These are phyloP conservation scores for Fusarium nematophilum DNA, from an alignment of 2,329 filamentous ascomycete species.

Conservation along the genomic window DNA sequence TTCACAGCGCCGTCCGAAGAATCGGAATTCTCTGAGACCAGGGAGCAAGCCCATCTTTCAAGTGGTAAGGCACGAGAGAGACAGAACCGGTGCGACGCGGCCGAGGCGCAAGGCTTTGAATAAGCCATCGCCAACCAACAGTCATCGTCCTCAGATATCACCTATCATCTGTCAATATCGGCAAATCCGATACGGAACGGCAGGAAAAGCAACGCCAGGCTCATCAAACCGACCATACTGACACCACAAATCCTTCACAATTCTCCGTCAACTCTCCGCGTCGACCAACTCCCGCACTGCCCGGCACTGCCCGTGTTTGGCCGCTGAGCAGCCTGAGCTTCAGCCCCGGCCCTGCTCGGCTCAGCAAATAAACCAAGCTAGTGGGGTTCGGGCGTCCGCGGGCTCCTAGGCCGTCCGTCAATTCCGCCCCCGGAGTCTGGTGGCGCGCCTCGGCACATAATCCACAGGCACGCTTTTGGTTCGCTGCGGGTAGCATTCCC, in stretches of 20 bases:
- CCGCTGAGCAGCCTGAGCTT: neutral
- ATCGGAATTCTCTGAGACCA: neutral
- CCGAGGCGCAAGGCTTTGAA: neutral
- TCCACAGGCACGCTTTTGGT: conserved; percentile 19
- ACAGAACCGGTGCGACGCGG: no score
- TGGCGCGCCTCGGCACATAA: conserved; percentile 12
- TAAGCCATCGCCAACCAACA: conserved; percentile 2
- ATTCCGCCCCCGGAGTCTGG: conserved; percentile 24
- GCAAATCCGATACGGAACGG: neutral
- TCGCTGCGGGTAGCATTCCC: conserved; percentile 23
- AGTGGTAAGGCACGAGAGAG: neutral
- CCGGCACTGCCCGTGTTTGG: conserved; percentile 7
- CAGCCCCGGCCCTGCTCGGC: neutral
- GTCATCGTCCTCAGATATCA: neutral
- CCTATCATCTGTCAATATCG: conserved; percentile 1
- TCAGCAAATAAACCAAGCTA: neutral
- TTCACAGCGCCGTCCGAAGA: neutral
- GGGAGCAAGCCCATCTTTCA: neutral
- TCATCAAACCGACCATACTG: neutral
- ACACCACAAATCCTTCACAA: neutral
- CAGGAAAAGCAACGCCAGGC: neutral
- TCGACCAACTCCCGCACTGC: neutral
- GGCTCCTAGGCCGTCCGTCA: conserved; percentile 3
- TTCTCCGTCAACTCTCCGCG: neutral
- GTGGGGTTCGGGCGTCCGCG: conserved; percentile 2